Conservation (phyloP, 345 rosid genomes). For the Toxicodendron radicans region DNA sequence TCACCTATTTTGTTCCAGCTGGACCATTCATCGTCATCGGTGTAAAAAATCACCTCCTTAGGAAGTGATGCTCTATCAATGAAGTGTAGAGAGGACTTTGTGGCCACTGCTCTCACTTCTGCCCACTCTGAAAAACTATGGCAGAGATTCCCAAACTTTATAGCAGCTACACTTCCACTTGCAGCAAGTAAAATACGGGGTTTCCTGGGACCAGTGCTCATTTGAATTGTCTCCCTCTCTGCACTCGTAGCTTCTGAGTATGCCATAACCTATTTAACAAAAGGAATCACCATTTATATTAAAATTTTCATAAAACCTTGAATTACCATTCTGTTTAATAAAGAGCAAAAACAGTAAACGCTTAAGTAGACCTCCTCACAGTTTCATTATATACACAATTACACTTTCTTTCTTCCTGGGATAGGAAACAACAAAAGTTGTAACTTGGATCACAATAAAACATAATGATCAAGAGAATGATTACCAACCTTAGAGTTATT, state of each 20-base stretch:
- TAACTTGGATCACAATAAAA: no score
- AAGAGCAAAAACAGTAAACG: no score
- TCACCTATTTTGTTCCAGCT: constrained; percentile 89
- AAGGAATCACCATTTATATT: neutral
- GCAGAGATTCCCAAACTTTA: constrained; percentile 84
- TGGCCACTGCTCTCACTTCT: constrained; percentile 81
- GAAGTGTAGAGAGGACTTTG: constrained; percentile 78
- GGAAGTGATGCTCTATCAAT: constrained; percentile 72
- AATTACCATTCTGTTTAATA: no score
- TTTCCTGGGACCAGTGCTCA: constrained; percentile 37
- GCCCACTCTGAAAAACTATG: constrained; percentile 89
- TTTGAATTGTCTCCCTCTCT: constrained; percentile 41
- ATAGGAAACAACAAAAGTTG: no score
- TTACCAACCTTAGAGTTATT: no score
- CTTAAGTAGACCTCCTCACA: no score
- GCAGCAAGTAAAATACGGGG: constrained; percentile 81
- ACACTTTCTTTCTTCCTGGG: no score
- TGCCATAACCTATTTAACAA: constrained; percentile 25
- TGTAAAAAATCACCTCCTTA: constrained; percentile 64
- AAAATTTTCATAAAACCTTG: neutral
- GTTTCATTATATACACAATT: no score
- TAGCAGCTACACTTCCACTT: constrained; percentile 91
- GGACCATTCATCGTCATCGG: constrained; percentile 92
- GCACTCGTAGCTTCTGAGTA: constrained; percentile 22
- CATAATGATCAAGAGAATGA: no score